phyloP scores from a whole-genome alignment of 73 alveolate species.

The Paramecium caudatum region DNA sequence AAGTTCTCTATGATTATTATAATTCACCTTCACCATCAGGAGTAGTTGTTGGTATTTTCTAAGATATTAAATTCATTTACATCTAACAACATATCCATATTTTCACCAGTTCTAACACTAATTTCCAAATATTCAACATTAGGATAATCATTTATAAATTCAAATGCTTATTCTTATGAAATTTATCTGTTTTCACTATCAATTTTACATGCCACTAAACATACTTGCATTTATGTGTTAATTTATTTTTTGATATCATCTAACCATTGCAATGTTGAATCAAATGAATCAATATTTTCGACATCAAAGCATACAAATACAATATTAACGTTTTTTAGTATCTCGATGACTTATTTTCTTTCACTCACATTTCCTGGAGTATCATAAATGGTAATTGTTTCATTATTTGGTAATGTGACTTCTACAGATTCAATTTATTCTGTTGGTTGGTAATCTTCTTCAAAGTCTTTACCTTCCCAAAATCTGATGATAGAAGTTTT shows the following conservation, averaged over 20 bases:
- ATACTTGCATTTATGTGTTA: not conserved
- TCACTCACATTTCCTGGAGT: constrained; percentile 2
- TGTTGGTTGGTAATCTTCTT: constrained; percentile 15
- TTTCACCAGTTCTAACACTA: not conserved
- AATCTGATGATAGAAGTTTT: constrained; percentile 39
- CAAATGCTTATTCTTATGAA: not conserved
- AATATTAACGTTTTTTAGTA: not conserved
- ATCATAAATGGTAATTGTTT: constrained; percentile 28
- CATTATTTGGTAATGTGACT: not conserved
- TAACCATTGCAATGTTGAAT: constrained; percentile 10
- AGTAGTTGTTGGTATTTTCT: constrained; percentile 9
- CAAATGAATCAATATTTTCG: constrained; percentile 55
- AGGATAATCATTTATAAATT: constrained; percentile 46
- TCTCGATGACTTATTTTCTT: not conserved
- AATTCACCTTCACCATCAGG: constrained; percentile 21
- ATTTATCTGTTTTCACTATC: constrained; percentile 32
- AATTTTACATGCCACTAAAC: constrained; percentile 16
- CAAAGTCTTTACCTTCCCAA: not conserved
- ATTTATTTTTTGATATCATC: constrained; percentile 58
- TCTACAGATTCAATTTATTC: not conserved
- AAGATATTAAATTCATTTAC: not conserved
- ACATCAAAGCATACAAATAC: constrained; percentile 53
- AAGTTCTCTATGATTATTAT: not conserved
- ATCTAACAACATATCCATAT: constrained; percentile 18
- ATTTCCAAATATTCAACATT: constrained; percentile 59